Conservation (phyloP, 2,329 filamentous ascomycete species). For the Alternaria sp. region DNA sequence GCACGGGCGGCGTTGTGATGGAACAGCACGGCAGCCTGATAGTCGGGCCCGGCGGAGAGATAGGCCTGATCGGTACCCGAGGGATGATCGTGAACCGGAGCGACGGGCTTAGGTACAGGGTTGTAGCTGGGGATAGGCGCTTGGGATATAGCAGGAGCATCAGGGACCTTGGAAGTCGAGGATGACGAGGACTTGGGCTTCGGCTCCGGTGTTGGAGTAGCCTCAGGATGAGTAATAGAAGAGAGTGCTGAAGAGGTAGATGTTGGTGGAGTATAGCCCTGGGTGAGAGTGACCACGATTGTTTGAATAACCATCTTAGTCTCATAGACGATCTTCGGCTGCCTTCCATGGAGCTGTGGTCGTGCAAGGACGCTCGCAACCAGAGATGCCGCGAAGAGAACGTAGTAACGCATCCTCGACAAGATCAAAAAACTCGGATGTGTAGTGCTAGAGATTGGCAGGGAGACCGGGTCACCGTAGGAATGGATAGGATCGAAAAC, state of each 20-base stretch:
- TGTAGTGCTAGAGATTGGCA: constrained; percentile 10
- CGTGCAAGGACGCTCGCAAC: constrained; percentile 38
- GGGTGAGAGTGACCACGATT: constrained; percentile 29
- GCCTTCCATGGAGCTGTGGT: constrained; percentile 30
- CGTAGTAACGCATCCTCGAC: constrained; percentile 40
- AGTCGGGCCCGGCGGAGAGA: constrained; percentile 38
- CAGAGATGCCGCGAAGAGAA: constrained; percentile 38
- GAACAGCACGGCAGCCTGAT: constrained; percentile 57
- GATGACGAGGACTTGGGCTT: not conserved
- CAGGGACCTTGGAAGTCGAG: not conserved
- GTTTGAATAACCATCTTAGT: constrained; percentile 32
- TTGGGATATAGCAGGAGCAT: constrained; percentile 10
- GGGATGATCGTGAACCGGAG: constrained; percentile 20
- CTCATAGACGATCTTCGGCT: constrained; percentile 36
- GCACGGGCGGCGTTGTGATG: constrained; percentile 87
- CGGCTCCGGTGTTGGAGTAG: constrained; percentile 8
- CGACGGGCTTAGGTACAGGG: constrained; percentile 6
- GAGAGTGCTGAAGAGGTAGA: constrained; percentile 11
- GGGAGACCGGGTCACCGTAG: constrained; percentile 24
- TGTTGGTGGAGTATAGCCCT: constrained; percentile 1
- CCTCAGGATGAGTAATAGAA: not conserved
- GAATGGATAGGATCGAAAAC: constrained; percentile 14
- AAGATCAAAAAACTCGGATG: constrained; percentile 14
- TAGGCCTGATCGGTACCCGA: constrained; percentile 39
- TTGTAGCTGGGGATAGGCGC: not conserved